These are phyloP conservation scores for Xeromyces bisporus DNA, from an alignment of 495 filamentous ascomycete species.

Conservation along the genomic window DNA sequence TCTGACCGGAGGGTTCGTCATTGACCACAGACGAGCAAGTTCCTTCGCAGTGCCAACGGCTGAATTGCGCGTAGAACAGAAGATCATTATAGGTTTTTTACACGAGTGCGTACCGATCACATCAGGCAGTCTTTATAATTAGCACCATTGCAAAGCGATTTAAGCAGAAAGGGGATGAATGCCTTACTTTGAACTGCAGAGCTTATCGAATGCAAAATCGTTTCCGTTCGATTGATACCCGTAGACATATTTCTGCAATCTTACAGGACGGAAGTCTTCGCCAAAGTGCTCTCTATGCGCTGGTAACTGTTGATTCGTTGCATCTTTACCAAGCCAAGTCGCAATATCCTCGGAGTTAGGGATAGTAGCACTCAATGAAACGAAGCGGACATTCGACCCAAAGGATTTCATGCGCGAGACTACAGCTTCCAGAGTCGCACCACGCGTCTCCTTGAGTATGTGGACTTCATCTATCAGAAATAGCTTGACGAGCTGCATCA, in stretches of 20 bases:
- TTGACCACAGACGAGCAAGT: conserved; percentile 50
- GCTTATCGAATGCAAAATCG: conserved; percentile 77
- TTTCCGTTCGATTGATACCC: conserved; percentile 52
- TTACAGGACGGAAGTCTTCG: conserved; percentile 80
- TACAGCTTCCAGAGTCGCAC: conserved; percentile 86
- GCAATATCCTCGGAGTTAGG: conserved; percentile 88
- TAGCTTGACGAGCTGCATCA: conserved; percentile 73
- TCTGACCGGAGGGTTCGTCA: conserved; percentile 35
- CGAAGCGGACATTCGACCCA: conserved; percentile 70
- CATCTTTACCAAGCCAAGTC: conserved; percentile 71
- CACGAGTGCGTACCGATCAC: conserved; percentile 63
- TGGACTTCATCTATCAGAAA: conserved; percentile 97
- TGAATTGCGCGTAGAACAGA: conserved; percentile 75
- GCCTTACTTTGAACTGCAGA: conserved; percentile 50
- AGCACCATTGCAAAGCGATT: background rate
- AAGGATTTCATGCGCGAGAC: conserved; percentile 94
- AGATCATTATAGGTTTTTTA: conserved; percentile 79
- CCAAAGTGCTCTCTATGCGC: conserved; percentile 69
- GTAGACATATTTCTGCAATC: conserved; percentile 71
- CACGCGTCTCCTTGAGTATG: conserved; percentile 75
- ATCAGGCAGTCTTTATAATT: conserved; percentile 37
- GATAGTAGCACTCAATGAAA: conserved; percentile 84
- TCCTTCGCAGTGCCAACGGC: conserved; percentile 57
- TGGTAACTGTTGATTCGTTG: conserved; percentile 46
- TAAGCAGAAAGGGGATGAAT: background rate